Evolutionary conservation across 2,329 filamentous ascomycete genomes (phyloP).

Genomic region (Colletotrichum trifolii): DNA sequence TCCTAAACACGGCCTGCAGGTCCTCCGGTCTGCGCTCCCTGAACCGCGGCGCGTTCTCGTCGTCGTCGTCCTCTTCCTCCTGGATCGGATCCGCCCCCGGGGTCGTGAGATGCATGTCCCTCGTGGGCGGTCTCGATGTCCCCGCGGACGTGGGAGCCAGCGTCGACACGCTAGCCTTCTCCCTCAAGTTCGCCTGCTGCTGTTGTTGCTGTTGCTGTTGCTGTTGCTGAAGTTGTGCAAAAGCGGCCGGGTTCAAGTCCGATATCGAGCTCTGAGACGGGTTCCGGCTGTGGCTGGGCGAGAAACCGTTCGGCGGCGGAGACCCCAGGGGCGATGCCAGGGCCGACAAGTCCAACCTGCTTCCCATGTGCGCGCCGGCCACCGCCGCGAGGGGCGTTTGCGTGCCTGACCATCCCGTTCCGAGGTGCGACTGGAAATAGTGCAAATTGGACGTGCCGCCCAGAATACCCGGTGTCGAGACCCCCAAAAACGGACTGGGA

Average conservation of each 20-base stretch:
- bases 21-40: slow-evolving; percentile 85
- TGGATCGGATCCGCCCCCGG: slow-evolving; percentile 46
- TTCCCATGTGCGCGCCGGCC: slow-evolving; percentile 69
- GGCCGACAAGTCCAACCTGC: slow-evolving; percentile 38
- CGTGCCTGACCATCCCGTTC: slow-evolving; percentile 76
- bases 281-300: slow-evolving; percentile 54
- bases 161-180: slow-evolving; percentile 73
- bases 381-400: slow-evolving; percentile 84
- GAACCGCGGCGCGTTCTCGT: slow-evolving; percentile 59
- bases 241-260: slow-evolving; percentile 46
- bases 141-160: slow-evolving; percentile 65
- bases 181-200: slow-evolving; percentile 51
- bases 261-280: slow-evolving; percentile 60
- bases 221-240: slow-evolving; percentile 15
- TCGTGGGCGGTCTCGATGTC: slow-evolving; percentile 67
- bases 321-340: slow-evolving; percentile 27
- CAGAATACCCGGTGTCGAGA: slow-evolving; percentile 71
- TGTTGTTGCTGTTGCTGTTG: slow-evolving; percentile 9
- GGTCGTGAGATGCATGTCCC: slow-evolving; percentile 54
- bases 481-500: slow-evolving; percentile 67
- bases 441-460: slow-evolving; percentile 81
- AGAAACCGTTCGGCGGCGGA: slow-evolving; percentile 32
- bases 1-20: slow-evolving; percentile 91
- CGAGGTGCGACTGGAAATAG: slow-evolving; percentile 85
- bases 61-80: slow-evolving; percentile 49